Percentiles rank a stretch among this genome's conserved stretches.
Evolutionary conservation across 306 rosid genomes (phyloP).

Genomic region (Quercus robur): DNA sequence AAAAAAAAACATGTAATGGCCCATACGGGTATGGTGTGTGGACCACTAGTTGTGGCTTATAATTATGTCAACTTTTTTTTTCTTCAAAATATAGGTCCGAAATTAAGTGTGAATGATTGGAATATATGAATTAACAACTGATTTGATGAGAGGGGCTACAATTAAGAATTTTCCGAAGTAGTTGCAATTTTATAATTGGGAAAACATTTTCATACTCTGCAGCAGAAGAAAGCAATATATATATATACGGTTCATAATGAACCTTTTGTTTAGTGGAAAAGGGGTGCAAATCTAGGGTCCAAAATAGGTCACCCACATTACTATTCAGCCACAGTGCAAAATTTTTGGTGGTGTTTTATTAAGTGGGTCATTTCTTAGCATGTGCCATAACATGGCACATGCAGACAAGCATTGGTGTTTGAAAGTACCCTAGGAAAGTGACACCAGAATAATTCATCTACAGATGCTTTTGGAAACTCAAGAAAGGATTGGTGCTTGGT

Average conservation of each 20-base stretch:
- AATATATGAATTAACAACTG: not conserved
- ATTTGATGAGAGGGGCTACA: not conserved
- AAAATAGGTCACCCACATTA: not conserved
- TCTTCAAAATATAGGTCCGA: not conserved
- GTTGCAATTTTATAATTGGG: not conserved
- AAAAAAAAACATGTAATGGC: not conserved
- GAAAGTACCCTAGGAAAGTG: not conserved
- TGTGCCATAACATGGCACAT: not conserved
- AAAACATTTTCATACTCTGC: not conserved
- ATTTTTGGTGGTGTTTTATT: not conserved
- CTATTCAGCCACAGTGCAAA: not conserved
- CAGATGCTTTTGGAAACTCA: not conserved
- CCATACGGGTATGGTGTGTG: not conserved
- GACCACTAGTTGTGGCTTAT: not conserved
- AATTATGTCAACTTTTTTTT: not conserved
- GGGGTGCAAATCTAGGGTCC: not conserved
- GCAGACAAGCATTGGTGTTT: not conserved
- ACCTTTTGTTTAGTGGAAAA: not conserved
- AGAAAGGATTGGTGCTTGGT: not conserved
- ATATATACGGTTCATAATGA: not conserved
- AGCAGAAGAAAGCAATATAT: not conserved
- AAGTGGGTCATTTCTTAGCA: not conserved
- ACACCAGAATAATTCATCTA: not conserved
- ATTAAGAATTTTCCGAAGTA: no score
- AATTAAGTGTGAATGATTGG: not conserved